Evolutionary conservation across 345 rosid genomes (phyloP).

Genomic region (Corchorus capsularis): DNA sequence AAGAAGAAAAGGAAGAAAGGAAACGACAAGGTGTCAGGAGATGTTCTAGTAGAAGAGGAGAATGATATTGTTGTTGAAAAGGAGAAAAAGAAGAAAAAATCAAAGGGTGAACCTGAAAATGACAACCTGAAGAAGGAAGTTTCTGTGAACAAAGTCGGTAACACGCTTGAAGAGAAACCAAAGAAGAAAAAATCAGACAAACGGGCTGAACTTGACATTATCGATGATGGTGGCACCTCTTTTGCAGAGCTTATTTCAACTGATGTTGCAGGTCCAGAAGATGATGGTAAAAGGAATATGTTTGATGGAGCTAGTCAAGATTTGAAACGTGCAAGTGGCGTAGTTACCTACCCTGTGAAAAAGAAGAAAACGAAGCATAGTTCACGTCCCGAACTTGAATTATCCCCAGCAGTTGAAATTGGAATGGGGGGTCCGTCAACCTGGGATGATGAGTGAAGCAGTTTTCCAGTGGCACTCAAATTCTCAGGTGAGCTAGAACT

Average conservation of each 20-base stretch:
- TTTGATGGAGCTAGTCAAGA: constrained; percentile 28
- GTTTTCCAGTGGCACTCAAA: not conserved
- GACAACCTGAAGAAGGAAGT: constrained; percentile 18
- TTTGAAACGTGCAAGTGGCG: constrained; percentile 26
- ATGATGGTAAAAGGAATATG: constrained; percentile 25
- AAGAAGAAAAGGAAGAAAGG: constrained; percentile 34
- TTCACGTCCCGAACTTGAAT: constrained; percentile 27
- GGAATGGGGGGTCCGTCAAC: constrained; percentile 85
- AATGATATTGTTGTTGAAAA: constrained; percentile 9
- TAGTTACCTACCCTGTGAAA: constrained; percentile 34
- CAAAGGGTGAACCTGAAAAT: constrained; percentile 30
- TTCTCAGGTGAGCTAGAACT: not conserved
- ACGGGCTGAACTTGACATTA: constrained; percentile 48
- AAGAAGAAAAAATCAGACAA: constrained; percentile 36
- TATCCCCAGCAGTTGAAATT: constrained; percentile 46
- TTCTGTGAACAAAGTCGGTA: constrained; percentile 1
- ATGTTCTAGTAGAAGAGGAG: constrained; percentile 20
- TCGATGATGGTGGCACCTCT: constrained; percentile 64
- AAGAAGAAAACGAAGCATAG: constrained; percentile 51
- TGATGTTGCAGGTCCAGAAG: constrained; percentile 24
- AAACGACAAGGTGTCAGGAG: constrained; percentile 18
- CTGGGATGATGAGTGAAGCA: constrained; percentile 52
- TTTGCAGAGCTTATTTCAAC: constrained; percentile 55
- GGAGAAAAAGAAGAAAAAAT: constrained; percentile 37
- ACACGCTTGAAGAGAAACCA: constrained; percentile 25